These are phyloP conservation scores for Stylosanthes scabra DNA, from an alignment of 331 rosid species.

Conservation along the genomic window DNA sequence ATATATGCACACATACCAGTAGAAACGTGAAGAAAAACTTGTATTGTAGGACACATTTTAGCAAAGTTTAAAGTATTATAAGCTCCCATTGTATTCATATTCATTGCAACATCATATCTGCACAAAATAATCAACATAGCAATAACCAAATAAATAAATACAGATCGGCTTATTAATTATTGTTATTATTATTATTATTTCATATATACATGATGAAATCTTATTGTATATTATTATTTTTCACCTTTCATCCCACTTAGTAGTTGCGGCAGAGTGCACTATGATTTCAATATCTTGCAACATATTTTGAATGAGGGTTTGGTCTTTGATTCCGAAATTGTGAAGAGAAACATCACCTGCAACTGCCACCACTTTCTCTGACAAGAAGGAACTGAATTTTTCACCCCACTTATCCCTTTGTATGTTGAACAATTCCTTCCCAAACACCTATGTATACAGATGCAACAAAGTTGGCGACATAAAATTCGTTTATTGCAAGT, in stretches of 20 bases:
- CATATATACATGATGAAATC: background rate
- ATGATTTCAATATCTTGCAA: slow-evolving; percentile 28
- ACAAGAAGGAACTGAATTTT: slow-evolving; percentile 21
- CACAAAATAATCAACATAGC: background rate
- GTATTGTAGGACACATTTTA: slow-evolving; percentile 45
- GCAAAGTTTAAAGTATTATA: slow-evolving; percentile 55
- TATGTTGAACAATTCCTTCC: slow-evolving; percentile 36
- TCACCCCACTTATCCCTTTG: slow-evolving; percentile 14
- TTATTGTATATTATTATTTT: background rate
- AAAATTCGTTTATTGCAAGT: background rate
- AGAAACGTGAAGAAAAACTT: slow-evolving; percentile 61
- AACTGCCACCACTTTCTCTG: slow-evolving; percentile 17
- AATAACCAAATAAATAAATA: background rate
- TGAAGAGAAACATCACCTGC: slow-evolving; percentile 22
- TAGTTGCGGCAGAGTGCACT: slow-evolving; percentile 26
- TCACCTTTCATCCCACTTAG: slow-evolving; percentile 46
- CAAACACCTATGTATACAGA: slow-evolving; percentile 8
- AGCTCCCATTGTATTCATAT: slow-evolving; percentile 60
- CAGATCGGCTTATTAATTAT: too few relatives aligned
- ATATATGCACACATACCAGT: slow-evolving; percentile 49
- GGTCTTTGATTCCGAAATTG: slow-evolving; percentile 27
- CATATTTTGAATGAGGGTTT: background rate
- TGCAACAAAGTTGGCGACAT: too few relatives aligned
- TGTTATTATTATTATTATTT: too few relatives aligned
- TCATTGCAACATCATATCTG: slow-evolving; percentile 59